These are phyloP conservation scores for Peribolospora kevripleyi DNA, from an alignment of 768 basidiomycete genomes.

Conservation along the genomic window DNA sequence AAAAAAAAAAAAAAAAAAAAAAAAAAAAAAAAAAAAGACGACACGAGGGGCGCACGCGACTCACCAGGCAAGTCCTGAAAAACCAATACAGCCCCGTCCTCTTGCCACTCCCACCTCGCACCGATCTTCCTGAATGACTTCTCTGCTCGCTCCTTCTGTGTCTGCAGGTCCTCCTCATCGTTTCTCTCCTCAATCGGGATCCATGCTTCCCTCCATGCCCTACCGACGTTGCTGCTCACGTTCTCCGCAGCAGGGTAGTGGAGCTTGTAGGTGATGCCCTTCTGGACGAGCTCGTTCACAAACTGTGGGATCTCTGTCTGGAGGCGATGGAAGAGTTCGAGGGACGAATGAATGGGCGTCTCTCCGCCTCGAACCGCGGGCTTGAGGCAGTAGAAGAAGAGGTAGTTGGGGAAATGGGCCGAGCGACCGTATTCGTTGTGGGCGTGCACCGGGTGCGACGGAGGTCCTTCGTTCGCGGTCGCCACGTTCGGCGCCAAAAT, in stretches of 20 bases:
- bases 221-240: slow-evolving; percentile 1
- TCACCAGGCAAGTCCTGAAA: not conserved
- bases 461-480: slow-evolving; percentile 3
- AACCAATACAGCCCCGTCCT: slow-evolving; percentile 1
- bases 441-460: not conserved
- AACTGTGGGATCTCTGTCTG: slow-evolving; percentile 1
- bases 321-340: not conserved
- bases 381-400: slow-evolving; percentile 1
- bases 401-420: not conserved
- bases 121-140: slow-evolving; percentile 1
- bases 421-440: slow-evolving; percentile 2
- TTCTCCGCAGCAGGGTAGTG: not conserved
- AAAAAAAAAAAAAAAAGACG: not conserved
- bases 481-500: not conserved
- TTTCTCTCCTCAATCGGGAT: too few species aligned
- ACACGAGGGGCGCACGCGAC: not conserved
- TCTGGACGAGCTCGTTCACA: not conserved
- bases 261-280: not conserved
- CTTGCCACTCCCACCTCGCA: not conserved
- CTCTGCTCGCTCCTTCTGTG: not conserved
- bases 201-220: too few species aligned
- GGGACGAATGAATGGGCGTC: slow-evolving; percentile 1
- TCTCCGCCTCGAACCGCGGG: not conserved
- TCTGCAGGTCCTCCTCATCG: too few species aligned
- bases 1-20: not conserved